Evolutionary conservation across 2,329 filamentous ascomycete genomes (phyloP).

Genomic region (Parastagonospora avenae): DNA sequence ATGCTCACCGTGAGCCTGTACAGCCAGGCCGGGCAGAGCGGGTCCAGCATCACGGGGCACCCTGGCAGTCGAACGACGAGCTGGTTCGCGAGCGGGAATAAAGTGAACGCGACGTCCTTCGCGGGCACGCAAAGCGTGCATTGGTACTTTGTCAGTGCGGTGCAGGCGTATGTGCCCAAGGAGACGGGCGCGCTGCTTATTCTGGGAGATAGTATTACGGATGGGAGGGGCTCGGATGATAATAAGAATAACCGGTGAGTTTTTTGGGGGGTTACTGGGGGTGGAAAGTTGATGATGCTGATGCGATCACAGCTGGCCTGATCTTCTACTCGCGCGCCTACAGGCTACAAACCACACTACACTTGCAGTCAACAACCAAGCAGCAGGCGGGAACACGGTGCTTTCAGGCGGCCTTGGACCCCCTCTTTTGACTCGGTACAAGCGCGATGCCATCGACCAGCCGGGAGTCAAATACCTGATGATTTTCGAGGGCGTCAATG

Average conservation of each 20-base stretch:
- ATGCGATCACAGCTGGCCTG: constrained; percentile 59
- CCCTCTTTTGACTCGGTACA: constrained; percentile 63
- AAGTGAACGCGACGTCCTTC: background rate
- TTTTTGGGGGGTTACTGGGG: no score
- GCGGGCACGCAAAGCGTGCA: background rate
- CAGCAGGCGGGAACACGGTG: constrained; percentile 71
- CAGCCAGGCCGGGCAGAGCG: constrained; percentile 60
- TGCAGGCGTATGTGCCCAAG: constrained; percentile 55
- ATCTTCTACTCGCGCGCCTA: constrained; percentile 52
- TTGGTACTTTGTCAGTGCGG: constrained; percentile 63
- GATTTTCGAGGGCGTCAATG: constrained; percentile 69
- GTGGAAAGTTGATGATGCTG: constrained; percentile 58
- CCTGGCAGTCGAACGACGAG: constrained; percentile 68
- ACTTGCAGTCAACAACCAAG: constrained; percentile 67
- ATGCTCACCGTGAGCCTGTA: constrained; percentile 66
- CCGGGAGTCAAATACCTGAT: constrained; percentile 65
- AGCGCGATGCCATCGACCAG: constrained; percentile 67
- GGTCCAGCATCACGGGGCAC: constrained; percentile 65
- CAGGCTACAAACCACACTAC: constrained; percentile 48
- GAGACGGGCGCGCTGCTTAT: constrained; percentile 55
- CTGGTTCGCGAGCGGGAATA: constrained; percentile 47
- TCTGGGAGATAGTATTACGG: constrained; percentile 69
- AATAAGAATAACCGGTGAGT: constrained; percentile 3
- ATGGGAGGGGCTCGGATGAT: constrained; percentile 60
- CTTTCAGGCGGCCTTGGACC: constrained; percentile 67